phyloP scores from a whole-genome alignment of 108 stramenopile species.

The Nitzschia inconspicua region DNA sequence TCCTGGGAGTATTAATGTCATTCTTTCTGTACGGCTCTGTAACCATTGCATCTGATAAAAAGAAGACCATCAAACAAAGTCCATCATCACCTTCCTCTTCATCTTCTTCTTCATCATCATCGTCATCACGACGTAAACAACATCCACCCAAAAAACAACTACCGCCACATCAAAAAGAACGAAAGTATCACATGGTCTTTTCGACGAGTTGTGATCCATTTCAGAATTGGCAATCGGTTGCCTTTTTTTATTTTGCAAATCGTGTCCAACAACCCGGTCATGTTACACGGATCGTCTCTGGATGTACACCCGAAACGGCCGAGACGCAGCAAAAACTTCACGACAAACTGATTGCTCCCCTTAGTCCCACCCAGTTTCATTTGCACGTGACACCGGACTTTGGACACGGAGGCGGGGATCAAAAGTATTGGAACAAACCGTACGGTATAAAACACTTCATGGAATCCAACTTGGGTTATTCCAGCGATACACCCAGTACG shows the following conservation, averaged over 20 bases:
- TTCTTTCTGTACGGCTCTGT: too few species aligned
- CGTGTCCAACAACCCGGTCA: constrained; percentile 73
- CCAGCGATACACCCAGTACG: neutral
- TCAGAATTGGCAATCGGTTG: constrained; percentile 86
- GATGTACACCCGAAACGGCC: constrained; percentile 27
- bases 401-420: constrained; percentile 49
- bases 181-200: constrained; percentile 46
- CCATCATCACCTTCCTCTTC: too few species aligned
- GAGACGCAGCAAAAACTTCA: constrained; percentile 11
- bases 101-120: too few species aligned
- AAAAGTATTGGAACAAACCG: constrained; percentile 91
- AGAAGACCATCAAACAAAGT: too few species aligned
- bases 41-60: too few species aligned
- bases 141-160: too few species aligned
- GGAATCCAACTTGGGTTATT: constrained; percentile 36
- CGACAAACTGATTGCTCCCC: constrained; percentile 26
- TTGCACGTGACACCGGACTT: constrained; percentile 82
- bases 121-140: too few species aligned
- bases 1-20: too few species aligned
- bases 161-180: neutral
- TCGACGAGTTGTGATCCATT: constrained; percentile 73
- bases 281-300: constrained; percentile 88
- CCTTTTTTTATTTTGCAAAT: constrained; percentile 71
- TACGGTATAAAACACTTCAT: constrained; percentile 73
- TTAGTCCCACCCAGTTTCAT: constrained; percentile 40